A percentile compares a stretch with the other conserved stretches of the same genome.
Evolutionary conservation across 768 basidiomycete species (phyloP).

Genomic region (Amanita fuliginea): DNA sequence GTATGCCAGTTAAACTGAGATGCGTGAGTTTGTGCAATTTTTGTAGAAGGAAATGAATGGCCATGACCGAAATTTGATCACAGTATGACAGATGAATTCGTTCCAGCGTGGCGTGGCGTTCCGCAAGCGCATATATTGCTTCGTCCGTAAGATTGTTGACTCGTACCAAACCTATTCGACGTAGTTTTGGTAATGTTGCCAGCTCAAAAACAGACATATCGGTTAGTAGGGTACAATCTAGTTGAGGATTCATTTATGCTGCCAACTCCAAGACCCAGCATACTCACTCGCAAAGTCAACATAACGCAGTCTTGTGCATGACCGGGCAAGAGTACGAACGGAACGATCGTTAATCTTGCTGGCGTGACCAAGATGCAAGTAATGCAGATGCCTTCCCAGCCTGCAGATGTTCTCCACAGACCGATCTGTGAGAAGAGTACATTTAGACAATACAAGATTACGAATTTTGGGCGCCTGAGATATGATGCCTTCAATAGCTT

Average conservation of each 20-base stretch:
- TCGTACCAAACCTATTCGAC: constrained; percentile 90
- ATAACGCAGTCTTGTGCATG: constrained; percentile 86
- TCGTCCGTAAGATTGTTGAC: constrained; percentile 91
- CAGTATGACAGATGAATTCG: constrained; percentile 97
- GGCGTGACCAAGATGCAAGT: constrained; percentile 92
- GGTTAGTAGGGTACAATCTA: constrained; percentile 80
- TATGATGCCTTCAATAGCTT: constrained; percentile 75
- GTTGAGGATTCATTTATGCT: constrained; percentile 8
- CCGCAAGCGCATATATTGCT: constrained; percentile 80
- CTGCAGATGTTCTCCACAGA: constrained; percentile 75
- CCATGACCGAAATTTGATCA: constrained; percentile 87
- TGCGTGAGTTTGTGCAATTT: constrained; percentile 89
- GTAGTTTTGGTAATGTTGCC: constrained; percentile 77
- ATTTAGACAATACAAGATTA: constrained; percentile 82
- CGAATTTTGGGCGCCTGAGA: constrained; percentile 75
- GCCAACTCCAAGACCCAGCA: background rate
- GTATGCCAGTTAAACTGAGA: constrained; percentile 94
- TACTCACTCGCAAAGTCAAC: constrained; percentile 91
- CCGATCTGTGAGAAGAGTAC: constrained; percentile 65
- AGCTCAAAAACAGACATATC: constrained; percentile 94
- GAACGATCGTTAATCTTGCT: constrained; percentile 82
- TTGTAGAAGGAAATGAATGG: constrained; percentile 82
- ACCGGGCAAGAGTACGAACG: constrained; percentile 71
- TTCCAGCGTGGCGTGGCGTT: constrained; percentile 79
- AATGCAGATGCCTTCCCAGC: constrained; percentile 88